Conservation (phyloP, 2,329 filamentous ascomycete genomes). For the Xylaria sp. region DNA sequence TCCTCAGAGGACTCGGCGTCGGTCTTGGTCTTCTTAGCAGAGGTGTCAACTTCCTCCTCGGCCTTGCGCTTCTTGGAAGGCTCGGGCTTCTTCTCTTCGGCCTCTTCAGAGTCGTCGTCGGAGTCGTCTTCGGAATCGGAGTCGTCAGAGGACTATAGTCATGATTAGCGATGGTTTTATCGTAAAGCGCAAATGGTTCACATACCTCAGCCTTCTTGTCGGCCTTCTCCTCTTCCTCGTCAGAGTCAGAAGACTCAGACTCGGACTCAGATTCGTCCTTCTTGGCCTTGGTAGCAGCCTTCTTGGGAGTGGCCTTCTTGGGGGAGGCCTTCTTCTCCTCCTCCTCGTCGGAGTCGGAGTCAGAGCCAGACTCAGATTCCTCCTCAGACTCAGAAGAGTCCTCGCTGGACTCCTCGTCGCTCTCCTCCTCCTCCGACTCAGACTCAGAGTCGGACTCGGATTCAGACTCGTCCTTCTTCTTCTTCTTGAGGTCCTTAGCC, state of each 20-base stretch:
- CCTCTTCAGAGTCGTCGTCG: conserved; percentile 28
- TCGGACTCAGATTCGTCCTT: conserved; percentile 34
- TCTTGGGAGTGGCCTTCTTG: conserved; percentile 30
- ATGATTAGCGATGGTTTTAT: conserved; percentile 5
- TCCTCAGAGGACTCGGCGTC: conserved; percentile 39
- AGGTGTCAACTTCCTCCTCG: conserved; percentile 24
- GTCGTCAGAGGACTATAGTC: conserved; percentile 13
- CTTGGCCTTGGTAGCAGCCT: conserved; percentile 23
- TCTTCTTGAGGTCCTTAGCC: conserved; percentile 36
- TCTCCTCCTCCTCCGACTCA: conserved; percentile 25
- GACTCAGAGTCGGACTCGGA: conserved; percentile 28
- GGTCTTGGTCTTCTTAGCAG: conserved; percentile 21
- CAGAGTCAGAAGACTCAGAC: conserved; percentile 34
- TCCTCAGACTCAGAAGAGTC: conserved; percentile 16
- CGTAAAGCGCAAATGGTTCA: neutral
- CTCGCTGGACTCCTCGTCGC: conserved; percentile 29
- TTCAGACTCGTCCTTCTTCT: conserved; percentile 35
- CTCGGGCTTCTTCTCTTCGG: conserved; percentile 22
- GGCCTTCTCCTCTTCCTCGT: conserved; percentile 31
- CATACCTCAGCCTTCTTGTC: conserved; percentile 31
- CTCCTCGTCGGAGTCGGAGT: conserved; percentile 22
- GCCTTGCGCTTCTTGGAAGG: conserved; percentile 41
- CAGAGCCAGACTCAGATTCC: conserved; percentile 12
- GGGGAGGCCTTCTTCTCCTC: conserved; percentile 30
- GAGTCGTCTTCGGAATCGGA: conserved; percentile 16